Evolutionary conservation across 139 green algal genomes (phyloP), one percentile per base, ranked within the genome.

Genomic region (Gonium pectorale): DNA sequence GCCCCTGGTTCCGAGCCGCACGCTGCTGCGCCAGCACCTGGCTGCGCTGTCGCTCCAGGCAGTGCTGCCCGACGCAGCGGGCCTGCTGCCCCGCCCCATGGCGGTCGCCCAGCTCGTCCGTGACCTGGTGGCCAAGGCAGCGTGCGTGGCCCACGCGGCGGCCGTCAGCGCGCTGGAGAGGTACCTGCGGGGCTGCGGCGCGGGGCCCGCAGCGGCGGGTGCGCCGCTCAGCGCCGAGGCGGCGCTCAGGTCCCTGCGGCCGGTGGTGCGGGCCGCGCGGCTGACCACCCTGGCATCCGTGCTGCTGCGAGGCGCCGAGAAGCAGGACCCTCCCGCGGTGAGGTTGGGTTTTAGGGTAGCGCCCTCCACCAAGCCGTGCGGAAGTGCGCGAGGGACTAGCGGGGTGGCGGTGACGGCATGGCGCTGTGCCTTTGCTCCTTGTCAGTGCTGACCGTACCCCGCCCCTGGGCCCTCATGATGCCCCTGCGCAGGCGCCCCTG

Each of bases 191-290:
- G 49, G 31, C 22, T 31, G 19, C 31, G 46, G 9, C 37, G 41
- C 40, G 43, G 49, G 8, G 70, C 5, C 2, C 15, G 70, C 31
- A 15, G 31, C 44, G 13, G 31, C 27, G 21, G 5, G 26, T 40
- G 37, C 43, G 73, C 40, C 59, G 26, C 40, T 33, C 9, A 82
- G n/a, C 17, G 31, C 24, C 21, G 74, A 71, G 29, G 40, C 8
- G 4, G 54, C 62, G 59, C 56, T 82, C 27, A 43, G 9, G 59
- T 40, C 40, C n/a, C 74, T 82, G 59, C 27, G 59, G 27, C 74
- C 74, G 1, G 74, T 82, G 74, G 40, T 68, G 5, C 74, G 74
- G 5, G 26, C 51, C 37, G 37, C 44, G 74, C 59, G 74, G 15
- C 27, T 24, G 35, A 52, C 29, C 37, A 5, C 29, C 29, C 19